Evolutionary conservation across 1,284 basidiomycete species (phyloP), one percentile per base, ranked within the genome.

Genomic region (Sanguinoderma infundibulare): DNA sequence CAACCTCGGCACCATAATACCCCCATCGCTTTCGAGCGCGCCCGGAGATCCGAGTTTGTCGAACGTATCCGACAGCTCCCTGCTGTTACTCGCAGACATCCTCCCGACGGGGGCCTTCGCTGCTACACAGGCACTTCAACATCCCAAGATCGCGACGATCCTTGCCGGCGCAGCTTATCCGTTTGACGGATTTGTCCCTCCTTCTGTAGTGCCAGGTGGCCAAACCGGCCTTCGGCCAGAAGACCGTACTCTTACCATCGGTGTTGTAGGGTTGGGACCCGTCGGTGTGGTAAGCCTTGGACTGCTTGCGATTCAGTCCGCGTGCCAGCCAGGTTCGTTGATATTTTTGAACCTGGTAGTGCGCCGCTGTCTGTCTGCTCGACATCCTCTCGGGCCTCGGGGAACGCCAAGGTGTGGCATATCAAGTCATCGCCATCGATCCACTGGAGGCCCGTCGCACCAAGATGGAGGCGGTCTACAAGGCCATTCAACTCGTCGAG

Each of bases 41-140:
- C 46, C 55, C 14, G 22, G 38, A 17, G 55, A 61, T 26, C 52
- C n/a, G n/a, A n/a, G n/a, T n/a, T n/a, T 58, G 32, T 62, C 67
- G 15, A 53, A 50, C 9, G 44, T 71, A 40, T 55, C 62, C 6
- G 65, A 67, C 26, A 67, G 65, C 32, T 67, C 65, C 12, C 22
- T 67, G 22, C 50, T 67, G 17, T 49, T 67, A 30, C 72, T 77
- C 17, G 90, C 89, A 14, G 92, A 95, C 69, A 92, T 92, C 65
- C 79, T 92, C 12, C 91, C 92, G 1, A 93, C 91, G 0, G 91
- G 89, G 6, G 81, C 87, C 39, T 94, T 92, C 70, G 91, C 91
- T 10, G 87, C 88, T 7, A 72, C 87, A 57, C 92, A 94, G 69
- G 87, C 86, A 2, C 68, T 91, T 59, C 85, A 86, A 61, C 90